Conservation (phyloP, 345 rosid species). For the Noccaea caerulescens region DNA sequence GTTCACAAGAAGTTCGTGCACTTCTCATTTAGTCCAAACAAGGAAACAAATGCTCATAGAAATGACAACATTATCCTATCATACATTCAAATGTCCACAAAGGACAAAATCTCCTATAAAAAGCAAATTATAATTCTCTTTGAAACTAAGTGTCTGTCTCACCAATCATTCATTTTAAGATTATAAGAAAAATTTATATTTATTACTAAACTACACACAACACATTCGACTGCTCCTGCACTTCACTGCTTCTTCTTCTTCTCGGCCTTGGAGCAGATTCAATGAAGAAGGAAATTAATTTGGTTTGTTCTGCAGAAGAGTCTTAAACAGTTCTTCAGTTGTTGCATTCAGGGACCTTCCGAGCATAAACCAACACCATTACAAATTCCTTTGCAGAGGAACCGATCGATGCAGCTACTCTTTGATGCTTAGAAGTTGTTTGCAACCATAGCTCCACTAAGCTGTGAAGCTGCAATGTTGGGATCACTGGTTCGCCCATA, state of each 20-base stretch:
- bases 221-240: conserved; percentile 24
- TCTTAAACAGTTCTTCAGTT: conserved; percentile 28
- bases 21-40: conserved; percentile 34
- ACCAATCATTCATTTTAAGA: conserved; percentile 22
- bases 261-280: background rate
- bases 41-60: conserved; percentile 27
- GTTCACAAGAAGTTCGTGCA: conserved; percentile 27
- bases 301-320: conserved; percentile 28
- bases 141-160: conserved; percentile 17
- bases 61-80: conserved; percentile 40
- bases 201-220: conserved; percentile 26
- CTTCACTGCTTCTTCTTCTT: conserved; percentile 11
- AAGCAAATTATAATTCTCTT: conserved; percentile 19
- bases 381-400: conserved; percentile 91
- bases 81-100: conserved; percentile 28
- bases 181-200: background rate
- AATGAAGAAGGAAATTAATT: background rate
- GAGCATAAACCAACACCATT: conserved; percentile 80
- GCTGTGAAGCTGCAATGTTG: conserved; percentile 65
- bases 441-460: conserved; percentile 81
- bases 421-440: conserved; percentile 59
- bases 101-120: conserved; percentile 23
- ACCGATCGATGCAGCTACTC: conserved; percentile 64
- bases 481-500: conserved; percentile 77
- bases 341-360: conserved; percentile 51